Conservation (phyloP, 2,329 filamentous ascomycete genomes). For the Aspergillus versicolor region DNA sequence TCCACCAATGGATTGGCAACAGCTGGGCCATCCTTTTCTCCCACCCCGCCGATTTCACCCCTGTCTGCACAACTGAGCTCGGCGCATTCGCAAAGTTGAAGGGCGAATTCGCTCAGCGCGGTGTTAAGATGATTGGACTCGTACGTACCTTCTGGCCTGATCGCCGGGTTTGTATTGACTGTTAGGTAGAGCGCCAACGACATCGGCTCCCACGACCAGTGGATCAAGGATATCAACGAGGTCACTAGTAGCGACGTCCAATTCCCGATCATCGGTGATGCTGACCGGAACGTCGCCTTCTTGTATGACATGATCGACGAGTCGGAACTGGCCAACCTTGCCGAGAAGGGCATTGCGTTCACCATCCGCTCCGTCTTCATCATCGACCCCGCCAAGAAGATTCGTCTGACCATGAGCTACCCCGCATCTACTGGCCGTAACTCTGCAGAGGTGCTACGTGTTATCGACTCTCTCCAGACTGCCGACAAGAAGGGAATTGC, state of each 20-base stretch:
- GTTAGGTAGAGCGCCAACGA: conserved; percentile 67
- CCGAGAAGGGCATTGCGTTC: conserved; percentile 71
- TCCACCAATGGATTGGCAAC: conserved; percentile 68
- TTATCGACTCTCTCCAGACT: conserved; percentile 75
- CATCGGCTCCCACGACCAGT: conserved; percentile 74
- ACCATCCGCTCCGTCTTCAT: conserved; percentile 94
- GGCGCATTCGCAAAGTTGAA: conserved; percentile 88
- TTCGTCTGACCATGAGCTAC: conserved; percentile 89
- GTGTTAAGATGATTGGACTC: conserved; percentile 88
- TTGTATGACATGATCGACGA: conserved; percentile 82
- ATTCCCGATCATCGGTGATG: conserved; percentile 82
- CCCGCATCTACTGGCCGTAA: conserved; percentile 87
- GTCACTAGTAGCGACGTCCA: conserved; percentile 67
- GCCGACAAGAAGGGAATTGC: conserved; percentile 86
- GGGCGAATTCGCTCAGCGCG: conserved; percentile 81
- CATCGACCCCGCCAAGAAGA: conserved; percentile 91
- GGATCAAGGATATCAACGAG: conserved; percentile 87
- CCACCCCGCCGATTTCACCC: conserved; percentile 79
- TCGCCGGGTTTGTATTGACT: not conserved
- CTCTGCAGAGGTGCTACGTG: conserved; percentile 74
- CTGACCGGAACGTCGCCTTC: conserved; percentile 73
- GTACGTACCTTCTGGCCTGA: conserved; percentile 31
- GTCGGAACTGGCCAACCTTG: conserved; percentile 78
- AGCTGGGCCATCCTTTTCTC: conserved; percentile 69
- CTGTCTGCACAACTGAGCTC: conserved; percentile 93